Conservation (phyloP, 179 eudicot genomes). For the Silene noctiflora region DNA sequence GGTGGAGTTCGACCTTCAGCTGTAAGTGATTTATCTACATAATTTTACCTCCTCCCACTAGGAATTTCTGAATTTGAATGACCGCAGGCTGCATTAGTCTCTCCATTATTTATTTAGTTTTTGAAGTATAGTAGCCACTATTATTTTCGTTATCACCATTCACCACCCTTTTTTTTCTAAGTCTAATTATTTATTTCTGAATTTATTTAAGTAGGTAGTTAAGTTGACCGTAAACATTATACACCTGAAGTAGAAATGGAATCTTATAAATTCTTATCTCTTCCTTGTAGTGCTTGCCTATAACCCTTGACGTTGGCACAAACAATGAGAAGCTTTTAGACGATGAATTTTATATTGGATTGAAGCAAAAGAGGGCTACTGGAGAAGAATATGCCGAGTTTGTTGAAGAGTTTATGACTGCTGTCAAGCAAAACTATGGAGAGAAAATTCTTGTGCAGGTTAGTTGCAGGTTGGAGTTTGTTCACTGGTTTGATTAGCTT, state of each 20-base stretch:
- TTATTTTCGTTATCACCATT: neutral
- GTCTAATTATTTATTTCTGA: too few species aligned
- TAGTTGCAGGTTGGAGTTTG: neutral
- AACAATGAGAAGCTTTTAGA: conserved; percentile 68
- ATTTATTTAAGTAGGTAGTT: too few species aligned
- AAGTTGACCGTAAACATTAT: too few species aligned
- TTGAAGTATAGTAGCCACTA: too few species aligned
- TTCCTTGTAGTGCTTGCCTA: conserved; percentile 67
- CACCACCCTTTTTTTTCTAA: too few species aligned
- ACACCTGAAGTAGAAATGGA: too few species aligned
- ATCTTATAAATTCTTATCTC: neutral
- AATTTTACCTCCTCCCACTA: neutral
- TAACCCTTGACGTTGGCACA: conserved; percentile 92
- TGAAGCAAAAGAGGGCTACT: conserved; percentile 70
- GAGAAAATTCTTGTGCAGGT: conserved; percentile 90
- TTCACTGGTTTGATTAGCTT: neutral
- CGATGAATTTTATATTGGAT: conserved; percentile 86
- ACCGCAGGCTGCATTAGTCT: neutral
- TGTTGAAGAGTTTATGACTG: conserved; percentile 73
- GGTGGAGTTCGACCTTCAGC: conserved; percentile 96
- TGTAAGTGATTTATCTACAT: conserved; percentile 39
- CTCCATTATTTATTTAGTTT: neutral
- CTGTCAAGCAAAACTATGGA: conserved; percentile 87
- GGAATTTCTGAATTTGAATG: neutral
- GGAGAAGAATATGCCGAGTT: conserved; percentile 85